These are phyloP conservation scores for Spiromastix sp. DNA, from an alignment of 2,329 filamentous ascomycete species.

Conservation along the genomic window DNA sequence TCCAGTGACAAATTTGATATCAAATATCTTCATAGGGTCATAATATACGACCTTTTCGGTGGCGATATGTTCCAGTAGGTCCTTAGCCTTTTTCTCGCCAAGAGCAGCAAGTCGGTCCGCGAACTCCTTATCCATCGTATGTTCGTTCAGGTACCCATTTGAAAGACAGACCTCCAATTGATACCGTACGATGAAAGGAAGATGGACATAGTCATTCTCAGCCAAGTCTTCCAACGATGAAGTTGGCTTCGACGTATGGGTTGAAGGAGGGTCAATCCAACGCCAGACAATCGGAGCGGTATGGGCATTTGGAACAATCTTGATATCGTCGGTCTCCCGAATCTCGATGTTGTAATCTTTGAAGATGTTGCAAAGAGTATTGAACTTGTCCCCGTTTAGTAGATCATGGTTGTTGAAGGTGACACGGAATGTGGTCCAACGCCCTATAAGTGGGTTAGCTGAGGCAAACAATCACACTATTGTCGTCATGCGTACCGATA, in stretches of 20 bases:
- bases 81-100: constrained; percentile 44
- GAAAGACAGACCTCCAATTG: constrained; percentile 93
- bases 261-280: constrained; percentile 27
- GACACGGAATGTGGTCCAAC: constrained; percentile 53
- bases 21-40: constrained; percentile 64
- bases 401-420: constrained; percentile 28
- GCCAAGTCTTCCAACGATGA: constrained; percentile 27
- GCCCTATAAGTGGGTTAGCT: constrained; percentile 29
- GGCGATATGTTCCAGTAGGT: constrained; percentile 63
- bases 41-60: constrained; percentile 53
- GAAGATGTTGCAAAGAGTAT: constrained; percentile 44
- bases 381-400: constrained; percentile 25
- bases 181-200: constrained; percentile 69
- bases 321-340: constrained; percentile 34
- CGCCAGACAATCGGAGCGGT: constrained; percentile 23
- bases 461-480: neutral
- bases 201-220: constrained; percentile 26
- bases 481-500: constrained; percentile 33
- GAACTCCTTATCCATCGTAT: constrained; percentile 60
- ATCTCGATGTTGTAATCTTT: constrained; percentile 62
- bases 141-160: constrained; percentile 63
- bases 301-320: constrained; percentile 9
- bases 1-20: constrained; percentile 35
- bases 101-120: constrained; percentile 49
- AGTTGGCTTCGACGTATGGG: constrained; percentile 16